These are phyloP conservation scores for Cystofilobasidium capitatum DNA, from an alignment of 768 basidiomycete genomes.

Conservation along the genomic window DNA sequence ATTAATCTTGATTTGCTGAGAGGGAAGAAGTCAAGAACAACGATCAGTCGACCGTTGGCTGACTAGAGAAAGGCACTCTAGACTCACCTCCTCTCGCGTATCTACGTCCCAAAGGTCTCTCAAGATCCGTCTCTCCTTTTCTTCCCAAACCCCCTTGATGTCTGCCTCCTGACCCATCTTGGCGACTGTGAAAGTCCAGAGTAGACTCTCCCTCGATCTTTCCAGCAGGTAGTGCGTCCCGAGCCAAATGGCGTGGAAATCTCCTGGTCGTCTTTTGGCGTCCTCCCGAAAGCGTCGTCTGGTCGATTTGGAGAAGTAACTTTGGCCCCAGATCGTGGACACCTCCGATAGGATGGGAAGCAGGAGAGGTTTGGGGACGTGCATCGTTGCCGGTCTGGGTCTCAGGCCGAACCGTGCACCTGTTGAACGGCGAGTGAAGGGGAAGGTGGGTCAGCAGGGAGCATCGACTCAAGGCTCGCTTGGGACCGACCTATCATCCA, in stretches of 20 bases:
- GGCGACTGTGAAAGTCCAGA: background rate
- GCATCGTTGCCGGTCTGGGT: background rate
- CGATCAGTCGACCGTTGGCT: too few species aligned
- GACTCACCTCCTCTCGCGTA: background rate
- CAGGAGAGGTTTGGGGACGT: background rate
- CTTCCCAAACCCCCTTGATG: background rate
- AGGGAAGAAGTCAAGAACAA: too few species aligned
- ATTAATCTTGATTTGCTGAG: too few species aligned
- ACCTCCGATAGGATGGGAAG: background rate
- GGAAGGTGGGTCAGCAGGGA: background rate
- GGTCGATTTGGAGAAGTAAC: background rate
- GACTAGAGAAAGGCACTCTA: too few species aligned
- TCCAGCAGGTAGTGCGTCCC: background rate
- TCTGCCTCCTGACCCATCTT: background rate
- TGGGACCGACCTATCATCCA: background rate
- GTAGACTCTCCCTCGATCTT: background rate
- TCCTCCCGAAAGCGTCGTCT: slow-evolving; percentile 1
- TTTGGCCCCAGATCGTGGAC: background rate
- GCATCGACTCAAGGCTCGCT: background rate
- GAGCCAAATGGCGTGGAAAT: background rate
- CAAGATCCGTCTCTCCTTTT: background rate
- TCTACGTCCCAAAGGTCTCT: background rate
- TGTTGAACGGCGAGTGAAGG: background rate
- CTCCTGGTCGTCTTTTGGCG: background rate
- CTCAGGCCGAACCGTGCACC: background rate